Percentiles rank a stretch among this genome's conserved stretches.
These are phyloP conservation scores for Leptographium flavum DNA, from an alignment of 2,329 filamentous ascomycete genomes.

Conservation along the genomic window DNA sequence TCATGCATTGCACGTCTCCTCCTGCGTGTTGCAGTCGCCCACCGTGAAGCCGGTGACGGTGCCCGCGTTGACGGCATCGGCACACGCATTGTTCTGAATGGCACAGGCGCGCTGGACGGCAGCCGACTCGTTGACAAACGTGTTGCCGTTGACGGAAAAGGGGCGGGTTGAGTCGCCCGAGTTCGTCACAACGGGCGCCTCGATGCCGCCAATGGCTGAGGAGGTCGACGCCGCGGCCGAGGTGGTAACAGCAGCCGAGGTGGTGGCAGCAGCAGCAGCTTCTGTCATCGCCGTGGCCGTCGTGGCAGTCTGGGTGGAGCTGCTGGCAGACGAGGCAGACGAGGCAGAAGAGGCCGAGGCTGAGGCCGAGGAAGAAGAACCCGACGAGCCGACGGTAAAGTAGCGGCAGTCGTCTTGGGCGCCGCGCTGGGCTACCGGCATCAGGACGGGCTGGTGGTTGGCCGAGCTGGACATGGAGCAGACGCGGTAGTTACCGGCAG, in stretches of 20 bases:
- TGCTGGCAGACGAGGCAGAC: neutral
- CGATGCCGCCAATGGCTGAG: slow-evolving; percentile 32
- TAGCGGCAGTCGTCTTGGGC: slow-evolving; percentile 51
- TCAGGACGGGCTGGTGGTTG: slow-evolving; percentile 53
- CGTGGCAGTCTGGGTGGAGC: slow-evolving; percentile 1
- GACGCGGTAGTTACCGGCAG: slow-evolving; percentile 47
- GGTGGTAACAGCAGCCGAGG: neutral
- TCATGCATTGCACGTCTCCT: slow-evolving; percentile 24
- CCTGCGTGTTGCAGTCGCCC: slow-evolving; percentile 41
- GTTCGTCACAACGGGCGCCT: slow-evolving; percentile 33
- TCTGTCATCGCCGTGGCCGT: neutral
- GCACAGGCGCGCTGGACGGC: slow-evolving; percentile 48
- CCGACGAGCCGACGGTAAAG: slow-evolving; percentile 41
- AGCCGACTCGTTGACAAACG: slow-evolving; percentile 39
- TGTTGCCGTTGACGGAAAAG: slow-evolving; percentile 41
- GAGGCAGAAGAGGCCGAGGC: neutral
- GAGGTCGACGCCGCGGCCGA: neutral
- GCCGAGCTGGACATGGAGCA: slow-evolving; percentile 49
- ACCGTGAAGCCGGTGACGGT: slow-evolving; percentile 23
- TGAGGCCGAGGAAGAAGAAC: no score
- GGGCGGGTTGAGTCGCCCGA: slow-evolving; percentile 34
- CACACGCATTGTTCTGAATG: slow-evolving; percentile 48
- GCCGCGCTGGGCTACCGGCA: slow-evolving; percentile 54
- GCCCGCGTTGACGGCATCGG: slow-evolving; percentile 40
- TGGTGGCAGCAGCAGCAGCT: slow-evolving; percentile 1